Base-by-base conservation (phyloP, 139 green algal genomes). In the Chlorella vulgaris region DNA sequence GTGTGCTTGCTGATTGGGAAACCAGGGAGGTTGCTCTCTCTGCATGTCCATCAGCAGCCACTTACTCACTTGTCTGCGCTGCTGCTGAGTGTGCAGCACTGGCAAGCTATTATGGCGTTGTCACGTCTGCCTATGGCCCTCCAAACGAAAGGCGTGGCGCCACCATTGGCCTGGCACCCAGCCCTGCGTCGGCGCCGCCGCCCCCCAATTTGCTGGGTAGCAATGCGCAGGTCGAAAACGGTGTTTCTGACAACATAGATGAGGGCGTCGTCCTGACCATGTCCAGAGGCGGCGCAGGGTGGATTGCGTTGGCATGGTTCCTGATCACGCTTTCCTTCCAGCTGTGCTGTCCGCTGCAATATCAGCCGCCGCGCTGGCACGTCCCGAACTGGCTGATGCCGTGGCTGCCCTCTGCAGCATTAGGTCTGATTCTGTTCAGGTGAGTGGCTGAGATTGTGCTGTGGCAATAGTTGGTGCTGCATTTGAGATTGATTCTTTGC, bases 351-450 rank as follows among this genome's bases (percentile, higher is more conserved):
- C 65, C 65, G 13, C 65, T 71, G 33, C 33, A 71, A 35, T 42
- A 71, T 35, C 7, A 71, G 36, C 65, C 83, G 19, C 5, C 38
- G 7, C 39, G 35, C 28, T 87, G 66, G 53, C 36, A 67, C 50
- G 61, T 87, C 55, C 38, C 50, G 7, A 38, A 50, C 10, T 86
- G 63, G 29, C 38, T 84, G 22, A 81, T 88, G 80, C 84, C 84
- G 47, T 88, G 79, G 79, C n/a, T 88, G 24, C 84, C 84, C 31
- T 84, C 80, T 47, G 33, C 76, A 2, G 84, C 84, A 18, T 84
- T 88, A 13, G 35, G 50, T 1, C 50, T 86, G 22, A 28, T 81
- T 4, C 4, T 68, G 28, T 88, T 88, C 79, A 61, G 74, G 82
- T 79, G 55, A 62, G 74, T n/a, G 28, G n/a, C n/a, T n/a, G n/a